These are phyloP conservation scores for Dothidotthia symphoricarpi DNA, from an alignment of 2,329 filamentous ascomycete genomes.

Conservation along the genomic window DNA sequence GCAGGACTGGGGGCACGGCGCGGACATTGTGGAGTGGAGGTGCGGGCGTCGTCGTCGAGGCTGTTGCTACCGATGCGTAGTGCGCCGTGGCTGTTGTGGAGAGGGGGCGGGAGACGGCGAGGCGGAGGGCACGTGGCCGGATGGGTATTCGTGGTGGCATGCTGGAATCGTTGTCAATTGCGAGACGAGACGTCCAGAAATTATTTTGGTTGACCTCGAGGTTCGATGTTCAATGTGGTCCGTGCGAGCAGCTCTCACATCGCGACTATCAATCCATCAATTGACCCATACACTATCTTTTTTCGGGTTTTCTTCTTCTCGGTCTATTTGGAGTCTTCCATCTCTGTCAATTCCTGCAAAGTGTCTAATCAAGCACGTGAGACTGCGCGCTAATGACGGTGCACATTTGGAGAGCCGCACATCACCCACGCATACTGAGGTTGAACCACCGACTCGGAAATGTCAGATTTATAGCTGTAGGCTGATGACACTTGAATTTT, in stretches of 20 bases:
- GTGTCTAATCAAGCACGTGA: background rate
- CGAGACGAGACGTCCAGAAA: slow-evolving; percentile 23
- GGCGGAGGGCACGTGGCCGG: slow-evolving; percentile 31
- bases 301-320: background rate
- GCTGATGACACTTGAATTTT: background rate
- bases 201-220: slow-evolving; percentile 21
- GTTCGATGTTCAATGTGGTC: slow-evolving; percentile 21
- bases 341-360: background rate
- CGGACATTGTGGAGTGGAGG: slow-evolving; percentile 50
- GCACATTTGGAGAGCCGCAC: slow-evolving; percentile 22
- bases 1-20: slow-evolving; percentile 48
- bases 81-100: slow-evolving; percentile 35
- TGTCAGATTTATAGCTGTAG: slow-evolving; percentile 42
- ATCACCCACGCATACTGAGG: slow-evolving; percentile 10
- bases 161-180: slow-evolving; percentile 22
- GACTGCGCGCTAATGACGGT: slow-evolving; percentile 26
- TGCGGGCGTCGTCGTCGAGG: slow-evolving; percentile 53
- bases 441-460: slow-evolving; percentile 8
- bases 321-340: background rate
- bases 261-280: slow-evolving; percentile 8
- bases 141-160: slow-evolving; percentile 44
- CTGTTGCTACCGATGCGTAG: slow-evolving; percentile 54
- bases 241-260: slow-evolving; percentile 18
- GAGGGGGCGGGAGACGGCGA: slow-evolving; percentile 30
- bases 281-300: slow-evolving; percentile 1